Base-by-base conservation (phyloP, 1,284 basidiomycete species). In the Boletus chippewaensis region DNA sequence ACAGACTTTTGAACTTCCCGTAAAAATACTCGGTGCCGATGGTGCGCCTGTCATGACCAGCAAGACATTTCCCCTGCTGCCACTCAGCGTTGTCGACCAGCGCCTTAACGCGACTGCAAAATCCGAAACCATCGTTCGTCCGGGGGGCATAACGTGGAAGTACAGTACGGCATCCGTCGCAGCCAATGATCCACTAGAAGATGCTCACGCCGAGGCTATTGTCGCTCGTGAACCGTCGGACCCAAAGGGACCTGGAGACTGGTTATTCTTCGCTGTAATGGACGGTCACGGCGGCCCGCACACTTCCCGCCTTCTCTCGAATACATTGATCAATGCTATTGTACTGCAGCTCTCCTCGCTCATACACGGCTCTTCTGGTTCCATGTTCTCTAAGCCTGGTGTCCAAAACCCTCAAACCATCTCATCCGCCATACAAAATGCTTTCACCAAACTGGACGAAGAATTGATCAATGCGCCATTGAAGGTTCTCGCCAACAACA, bases 111-210 rank as follows among this genome's bases (percentile, higher is more conserved):
- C 80, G 57, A 74, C 81, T 60, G 78, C 79, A 8, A 74, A 70
- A 16, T 66, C 69, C 20, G 70, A 79, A 51, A 71, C 67, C 38
- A 68, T 73, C 45, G 56, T 67, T 26, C 73, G 78, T 45, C 79
- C 75, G 2, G 75, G 71, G 39, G 83, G 78, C 5, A 67, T 80
- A 40, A 68, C 75, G 8, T 90, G 86, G 80, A 81, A 78, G 65
- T 85, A 87, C 69, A 78, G 85, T 45, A 92, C 86, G 1, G 89
- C 90, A 18, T 80, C 77, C 42, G 71, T 97, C 34, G 74, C 89
- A 1, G 87, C 91, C 6, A 97, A 97, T 64, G 81, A 90, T 55
- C 91, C 92, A 15, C 86, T 95, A 50, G 94, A 97, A 69, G 94
- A 97, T 66, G 83, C 91, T 16, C 79, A 84, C 58, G 81, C 88